Evolutionary conservation across 768 basidiomycete genomes (phyloP).

Genomic region (Lactifluus piperatus): DNA sequence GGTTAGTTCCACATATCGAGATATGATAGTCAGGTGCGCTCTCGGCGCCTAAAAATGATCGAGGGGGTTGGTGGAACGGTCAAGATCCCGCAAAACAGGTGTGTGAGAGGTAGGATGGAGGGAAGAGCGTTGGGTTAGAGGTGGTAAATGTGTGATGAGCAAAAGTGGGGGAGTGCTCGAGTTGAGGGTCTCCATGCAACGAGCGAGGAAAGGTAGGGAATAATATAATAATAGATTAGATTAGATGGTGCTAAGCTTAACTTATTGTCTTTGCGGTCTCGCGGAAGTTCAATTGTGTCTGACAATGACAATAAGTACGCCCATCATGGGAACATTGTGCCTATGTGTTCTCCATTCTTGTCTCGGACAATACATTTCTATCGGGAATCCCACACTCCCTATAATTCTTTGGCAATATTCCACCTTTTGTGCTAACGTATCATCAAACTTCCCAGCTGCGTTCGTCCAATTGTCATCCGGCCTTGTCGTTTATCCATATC

Average conservation of each 20-base stretch:
- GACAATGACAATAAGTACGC: constrained; percentile 1
- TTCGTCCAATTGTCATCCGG: neutral
- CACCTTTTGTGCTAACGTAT: neutral
- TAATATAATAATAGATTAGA: no score
- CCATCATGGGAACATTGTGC: neutral
- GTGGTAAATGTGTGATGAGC: no score
- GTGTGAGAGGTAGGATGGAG: no score
- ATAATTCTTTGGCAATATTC: neutral
- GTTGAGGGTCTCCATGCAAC: no score
- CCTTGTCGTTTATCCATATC: neutral
- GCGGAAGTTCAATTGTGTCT: neutral
- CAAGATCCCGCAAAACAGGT: no score
- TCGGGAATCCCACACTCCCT: neutral
- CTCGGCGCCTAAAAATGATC: no score
- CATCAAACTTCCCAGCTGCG: neutral
- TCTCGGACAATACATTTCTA: neutral
- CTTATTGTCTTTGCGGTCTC: neutral
- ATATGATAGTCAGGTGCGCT: no score
- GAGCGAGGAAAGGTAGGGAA: no score
- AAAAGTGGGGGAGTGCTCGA: no score
- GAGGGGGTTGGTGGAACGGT: no score
- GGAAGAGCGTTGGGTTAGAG: no score
- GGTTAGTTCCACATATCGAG: no score
- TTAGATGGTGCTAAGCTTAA: neutral
- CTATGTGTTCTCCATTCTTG: neutral